Percentiles rank a stretch among this genome's conserved stretches.
Conservation (phyloP, 2,329 filamentous ascomycete genomes). For the Fonsecaea nubica region DNA sequence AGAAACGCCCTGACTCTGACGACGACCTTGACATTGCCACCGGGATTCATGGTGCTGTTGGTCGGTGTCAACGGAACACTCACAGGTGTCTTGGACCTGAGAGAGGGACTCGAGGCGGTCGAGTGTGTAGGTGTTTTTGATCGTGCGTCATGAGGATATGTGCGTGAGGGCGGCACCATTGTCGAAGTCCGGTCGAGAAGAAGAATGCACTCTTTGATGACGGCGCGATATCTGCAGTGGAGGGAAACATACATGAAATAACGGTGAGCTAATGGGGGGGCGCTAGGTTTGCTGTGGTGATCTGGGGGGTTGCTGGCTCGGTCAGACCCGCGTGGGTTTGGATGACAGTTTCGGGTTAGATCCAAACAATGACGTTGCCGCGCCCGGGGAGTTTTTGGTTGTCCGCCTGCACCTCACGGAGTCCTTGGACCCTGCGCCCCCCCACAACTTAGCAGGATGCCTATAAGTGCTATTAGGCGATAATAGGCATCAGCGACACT, state of each 20-base stretch:
- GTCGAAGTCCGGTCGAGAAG: constrained; percentile 28
- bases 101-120: constrained; percentile 77
- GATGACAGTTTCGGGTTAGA: constrained; percentile 31
- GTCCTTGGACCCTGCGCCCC: too few relatives aligned
- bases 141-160: constrained; percentile 29
- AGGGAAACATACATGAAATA: constrained; percentile 37
- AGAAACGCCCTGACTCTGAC: constrained; percentile 81
- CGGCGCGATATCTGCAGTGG: constrained; percentile 31
- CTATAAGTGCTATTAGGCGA: too few relatives aligned
- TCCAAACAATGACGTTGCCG: constrained; percentile 36
- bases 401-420: not conserved
- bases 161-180: constrained; percentile 37
- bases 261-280: constrained; percentile 9
- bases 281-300: constrained; percentile 7
- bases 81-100: constrained; percentile 75
- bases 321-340: not conserved
- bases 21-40: constrained; percentile 81
- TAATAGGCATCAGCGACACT: not conserved
- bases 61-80: constrained; percentile 57
- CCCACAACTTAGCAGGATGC: too few relatives aligned
- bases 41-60: constrained; percentile 59
- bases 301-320: constrained; percentile 8
- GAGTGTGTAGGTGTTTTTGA: constrained; percentile 58
- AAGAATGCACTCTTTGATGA: constrained; percentile 33
- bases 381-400: not conserved